Evolutionary conservation across 768 basidiomycete genomes (phyloP).

Genomic region (Rhodotorula kratochvilovae): DNA sequence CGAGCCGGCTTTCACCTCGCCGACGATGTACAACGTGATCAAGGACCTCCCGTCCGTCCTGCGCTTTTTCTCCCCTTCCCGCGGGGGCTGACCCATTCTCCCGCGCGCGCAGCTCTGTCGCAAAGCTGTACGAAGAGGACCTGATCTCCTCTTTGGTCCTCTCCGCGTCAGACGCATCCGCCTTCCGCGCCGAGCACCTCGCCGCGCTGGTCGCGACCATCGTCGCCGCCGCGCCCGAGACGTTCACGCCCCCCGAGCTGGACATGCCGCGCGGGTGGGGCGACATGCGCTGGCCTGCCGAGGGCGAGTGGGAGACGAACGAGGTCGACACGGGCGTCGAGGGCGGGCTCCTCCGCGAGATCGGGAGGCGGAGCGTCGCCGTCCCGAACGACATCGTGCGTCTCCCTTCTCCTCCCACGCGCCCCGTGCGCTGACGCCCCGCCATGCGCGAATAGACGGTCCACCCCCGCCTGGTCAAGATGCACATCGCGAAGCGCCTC

Average conservation of each 20-base stretch:
- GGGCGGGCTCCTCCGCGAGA: conserved; percentile 53
- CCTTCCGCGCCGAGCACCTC: conserved; percentile 60
- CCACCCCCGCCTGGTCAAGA: conserved; percentile 31
- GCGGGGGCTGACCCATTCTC: too few relatives aligned
- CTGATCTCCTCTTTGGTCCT: conserved; percentile 54
- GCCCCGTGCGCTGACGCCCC: not conserved
- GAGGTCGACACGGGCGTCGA: conserved; percentile 71
- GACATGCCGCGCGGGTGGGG: conserved; percentile 66
- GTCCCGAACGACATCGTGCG: conserved; percentile 63
- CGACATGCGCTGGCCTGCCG: conserved; percentile 60
- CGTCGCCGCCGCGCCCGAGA: conserved; percentile 49
- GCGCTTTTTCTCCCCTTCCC: not conserved
- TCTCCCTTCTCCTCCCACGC: conserved; percentile 21
- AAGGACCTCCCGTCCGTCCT: conserved; percentile 68
- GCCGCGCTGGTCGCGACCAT: conserved; percentile 63
- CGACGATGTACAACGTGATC: conserved; percentile 87
- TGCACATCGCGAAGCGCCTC: conserved; percentile 37
- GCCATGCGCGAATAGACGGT: conserved; percentile 11
- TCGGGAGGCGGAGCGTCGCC: conserved; percentile 67
- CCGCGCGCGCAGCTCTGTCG: conserved; percentile 8
- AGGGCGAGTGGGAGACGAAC: conserved; percentile 53
- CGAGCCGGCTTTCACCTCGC: conserved; percentile 72
- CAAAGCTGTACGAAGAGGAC: conserved; percentile 23
- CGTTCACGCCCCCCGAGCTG: conserved; percentile 49
- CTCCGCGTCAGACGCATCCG: conserved; percentile 53